Evolutionary conservation across 169 alveolate genomes (phyloP).

Genomic region (Cryptosporidium sp.): DNA sequence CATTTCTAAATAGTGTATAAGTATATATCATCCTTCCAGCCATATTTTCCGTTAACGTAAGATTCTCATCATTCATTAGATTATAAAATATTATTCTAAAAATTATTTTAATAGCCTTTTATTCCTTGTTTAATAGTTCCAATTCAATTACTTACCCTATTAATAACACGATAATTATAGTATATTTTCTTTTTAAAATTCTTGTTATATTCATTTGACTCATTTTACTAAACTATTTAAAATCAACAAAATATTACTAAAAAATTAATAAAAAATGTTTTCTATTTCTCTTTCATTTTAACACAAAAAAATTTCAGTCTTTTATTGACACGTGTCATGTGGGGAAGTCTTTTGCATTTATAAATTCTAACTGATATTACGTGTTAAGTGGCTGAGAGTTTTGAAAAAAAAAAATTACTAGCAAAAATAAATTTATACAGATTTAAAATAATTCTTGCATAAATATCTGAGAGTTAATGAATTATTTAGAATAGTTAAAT

Average conservation of each 20-base stretch:
- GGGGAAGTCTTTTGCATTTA: conserved; percentile 22
- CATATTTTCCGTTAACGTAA: conserved; percentile 6
- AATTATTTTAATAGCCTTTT: not conserved
- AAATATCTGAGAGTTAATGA: not conserved
- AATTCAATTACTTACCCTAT: not conserved
- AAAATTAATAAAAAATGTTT: not conserved
- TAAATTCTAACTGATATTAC: conserved; percentile 9
- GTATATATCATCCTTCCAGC: conserved; percentile 29
- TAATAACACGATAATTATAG: not conserved
- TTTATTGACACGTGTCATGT: conserved; percentile 24
- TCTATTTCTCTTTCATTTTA: not conserved
- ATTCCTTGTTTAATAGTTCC: not conserved
- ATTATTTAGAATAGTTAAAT: not conserved
- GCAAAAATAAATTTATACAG: not conserved
- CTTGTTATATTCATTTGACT: not conserved
- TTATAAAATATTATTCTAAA: not conserved
- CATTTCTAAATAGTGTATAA: conserved; percentile 8
- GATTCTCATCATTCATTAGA: not conserved
- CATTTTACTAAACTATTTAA: not conserved
- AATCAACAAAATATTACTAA: not conserved
- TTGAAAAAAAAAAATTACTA: not conserved
- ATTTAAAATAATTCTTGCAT: not conserved
- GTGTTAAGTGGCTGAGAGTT: conserved; percentile 48
- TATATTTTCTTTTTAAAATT: not conserved
- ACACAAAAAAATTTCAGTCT: not conserved